Percentiles rank a stretch among this genome's conserved stretches.
Conservation (phyloP, 1,284 basidiomycete species). For the Trametes polyzona region DNA sequence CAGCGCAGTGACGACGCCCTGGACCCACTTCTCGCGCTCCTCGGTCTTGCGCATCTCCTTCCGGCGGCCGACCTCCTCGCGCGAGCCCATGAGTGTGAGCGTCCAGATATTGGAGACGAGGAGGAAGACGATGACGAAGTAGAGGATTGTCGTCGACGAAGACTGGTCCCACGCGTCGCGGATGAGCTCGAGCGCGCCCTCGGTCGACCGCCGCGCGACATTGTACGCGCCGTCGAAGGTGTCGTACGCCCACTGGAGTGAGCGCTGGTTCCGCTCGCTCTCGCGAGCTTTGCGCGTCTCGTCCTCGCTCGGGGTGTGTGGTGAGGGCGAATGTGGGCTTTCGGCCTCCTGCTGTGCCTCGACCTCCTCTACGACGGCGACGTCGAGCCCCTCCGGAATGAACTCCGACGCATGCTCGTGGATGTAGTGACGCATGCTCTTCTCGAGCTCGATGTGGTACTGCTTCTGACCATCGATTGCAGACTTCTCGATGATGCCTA, state of each 20-base stretch:
- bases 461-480: slow-evolving; percentile 94
- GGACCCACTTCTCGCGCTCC: slow-evolving; percentile 75
- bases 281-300: slow-evolving; percentile 56
- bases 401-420: slow-evolving; percentile 89
- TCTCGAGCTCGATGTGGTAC: slow-evolving; percentile 87
- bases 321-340: slow-evolving; percentile 12
- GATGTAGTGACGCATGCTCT: slow-evolving; percentile 87
- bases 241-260: slow-evolving; percentile 86
- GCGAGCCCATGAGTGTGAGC: slow-evolving; percentile 55
- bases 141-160: slow-evolving; percentile 69
- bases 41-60: slow-evolving; percentile 61
- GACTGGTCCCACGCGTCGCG: slow-evolving; percentile 76
- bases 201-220: slow-evolving; percentile 71
- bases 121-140: slow-evolving; percentile 71
- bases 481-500: slow-evolving; percentile 92
- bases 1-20: slow-evolving; percentile 66
- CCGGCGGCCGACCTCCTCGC: slow-evolving; percentile 56
- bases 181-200: slow-evolving; percentile 74
- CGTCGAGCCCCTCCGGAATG: slow-evolving; percentile 78
- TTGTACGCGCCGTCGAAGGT: slow-evolving; percentile 74
- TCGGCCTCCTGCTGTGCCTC: slow-evolving; percentile 25
- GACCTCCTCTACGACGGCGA: slow-evolving; percentile 46
- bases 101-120: slow-evolving; percentile 82
- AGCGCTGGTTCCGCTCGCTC: slow-evolving; percentile 68
- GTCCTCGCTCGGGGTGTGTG: slow-evolving; percentile 32